phyloP scores from a whole-genome alignment of 2,329 filamentous ascomycete genomes.

The Diaporthe sp. region DNA sequence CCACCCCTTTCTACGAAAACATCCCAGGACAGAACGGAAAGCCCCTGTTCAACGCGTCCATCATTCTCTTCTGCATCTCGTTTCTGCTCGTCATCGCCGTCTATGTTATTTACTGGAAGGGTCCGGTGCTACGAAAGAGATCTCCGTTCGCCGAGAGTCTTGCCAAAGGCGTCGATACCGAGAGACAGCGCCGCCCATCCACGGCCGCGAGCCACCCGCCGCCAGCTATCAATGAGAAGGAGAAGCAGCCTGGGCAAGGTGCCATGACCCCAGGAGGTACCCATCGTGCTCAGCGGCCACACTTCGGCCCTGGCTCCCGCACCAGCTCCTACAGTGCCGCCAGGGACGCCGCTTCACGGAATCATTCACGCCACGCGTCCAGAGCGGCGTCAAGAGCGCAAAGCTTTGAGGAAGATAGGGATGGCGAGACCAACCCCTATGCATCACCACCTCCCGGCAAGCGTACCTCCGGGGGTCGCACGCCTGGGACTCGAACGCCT shows the following conservation, averaged over 20 bases:
- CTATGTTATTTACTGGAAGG: constrained; percentile 77
- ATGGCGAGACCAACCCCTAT: constrained; percentile 27
- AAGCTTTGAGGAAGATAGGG: constrained; percentile 36
- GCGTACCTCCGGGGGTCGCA: not conserved
- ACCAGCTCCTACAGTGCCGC: constrained; percentile 38
- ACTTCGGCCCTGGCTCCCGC: constrained; percentile 36
- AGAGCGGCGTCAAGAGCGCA: constrained; percentile 33
- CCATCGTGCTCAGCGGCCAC: constrained; percentile 26
- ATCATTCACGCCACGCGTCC: constrained; percentile 35
- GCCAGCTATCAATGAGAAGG: not conserved
- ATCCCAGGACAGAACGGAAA: constrained; percentile 62
- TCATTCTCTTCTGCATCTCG: constrained; percentile 74
- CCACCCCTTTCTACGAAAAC: constrained; percentile 74
- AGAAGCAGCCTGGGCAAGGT: constrained; percentile 11
- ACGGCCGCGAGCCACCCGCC: not conserved
- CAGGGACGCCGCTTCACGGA: constrained; percentile 28
- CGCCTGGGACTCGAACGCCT: constrained; percentile 11
- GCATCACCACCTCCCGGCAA: not conserved
- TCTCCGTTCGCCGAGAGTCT: constrained; percentile 77
- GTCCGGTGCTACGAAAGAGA: constrained; percentile 69
- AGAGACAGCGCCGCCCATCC: constrained; percentile 1
- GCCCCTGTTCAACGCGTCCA: constrained; percentile 63
- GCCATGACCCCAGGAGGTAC: not conserved
- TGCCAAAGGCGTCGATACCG: constrained; percentile 52
- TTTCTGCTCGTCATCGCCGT: constrained; percentile 73